These are phyloP conservation scores for Apiospora malaysiana DNA, from an alignment of 2,329 filamentous ascomycete genomes.

Conservation along the genomic window DNA sequence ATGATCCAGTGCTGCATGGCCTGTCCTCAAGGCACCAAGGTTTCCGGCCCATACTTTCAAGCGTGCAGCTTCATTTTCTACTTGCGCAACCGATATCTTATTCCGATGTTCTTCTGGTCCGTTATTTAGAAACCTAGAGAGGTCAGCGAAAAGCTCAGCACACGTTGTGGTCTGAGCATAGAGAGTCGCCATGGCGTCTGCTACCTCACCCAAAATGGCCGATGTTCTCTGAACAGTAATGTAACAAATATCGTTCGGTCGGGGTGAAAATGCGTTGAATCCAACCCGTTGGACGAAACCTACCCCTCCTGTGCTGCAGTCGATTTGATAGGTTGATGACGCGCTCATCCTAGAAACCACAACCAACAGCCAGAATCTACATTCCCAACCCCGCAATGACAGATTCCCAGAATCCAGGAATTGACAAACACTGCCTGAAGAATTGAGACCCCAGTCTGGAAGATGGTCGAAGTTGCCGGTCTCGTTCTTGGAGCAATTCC, in stretches of 20 bases:
- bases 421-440: no score
- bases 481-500: not conserved
- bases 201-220: not conserved
- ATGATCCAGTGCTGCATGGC: not conserved
- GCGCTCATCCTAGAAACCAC: not conserved
- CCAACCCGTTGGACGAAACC: no score
- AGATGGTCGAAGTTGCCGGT: not conserved
- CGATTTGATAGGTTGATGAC: not conserved
- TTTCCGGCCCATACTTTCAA: not conserved
- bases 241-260: no score
- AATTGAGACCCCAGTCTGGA: no score
- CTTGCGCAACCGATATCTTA: not conserved
- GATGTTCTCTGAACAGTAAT: no score
- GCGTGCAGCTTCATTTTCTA: not conserved
- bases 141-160: not conserved
- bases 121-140: not conserved
- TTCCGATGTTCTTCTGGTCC: not conserved
- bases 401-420: no score
- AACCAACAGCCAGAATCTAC: not conserved
- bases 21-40: not conserved
- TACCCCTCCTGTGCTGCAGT: no score
- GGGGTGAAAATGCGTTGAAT: not conserved
- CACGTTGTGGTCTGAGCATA: not conserved
- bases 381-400: not conserved
- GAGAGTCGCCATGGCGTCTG: not conserved